Conservation (phyloP, 306 rosid species). For the Pachyrhizus erosus region DNA sequence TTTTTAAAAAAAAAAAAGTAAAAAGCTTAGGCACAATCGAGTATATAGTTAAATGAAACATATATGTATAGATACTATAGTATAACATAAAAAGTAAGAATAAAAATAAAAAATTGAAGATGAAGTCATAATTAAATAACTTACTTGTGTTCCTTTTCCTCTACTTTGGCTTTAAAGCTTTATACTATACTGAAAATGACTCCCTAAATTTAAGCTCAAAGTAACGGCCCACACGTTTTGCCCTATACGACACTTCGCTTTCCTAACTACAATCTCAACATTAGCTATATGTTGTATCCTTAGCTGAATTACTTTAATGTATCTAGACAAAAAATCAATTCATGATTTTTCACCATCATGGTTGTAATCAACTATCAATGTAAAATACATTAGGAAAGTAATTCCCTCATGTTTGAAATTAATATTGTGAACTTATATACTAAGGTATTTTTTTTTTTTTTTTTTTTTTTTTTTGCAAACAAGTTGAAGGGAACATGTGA, state of each 20-base stretch:
- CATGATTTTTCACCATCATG: not conserved
- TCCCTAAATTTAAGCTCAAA: slow-evolving; percentile 1
- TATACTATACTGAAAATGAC: slow-evolving; percentile 23
- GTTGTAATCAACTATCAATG: not conserved
- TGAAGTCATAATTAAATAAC: not conserved
- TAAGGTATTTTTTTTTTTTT: not conserved
- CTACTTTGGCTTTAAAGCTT: too few species aligned
- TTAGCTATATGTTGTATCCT: not conserved
- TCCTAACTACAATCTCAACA: slow-evolving; percentile 28
- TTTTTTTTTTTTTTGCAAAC: not conserved
- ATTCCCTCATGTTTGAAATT: not conserved
- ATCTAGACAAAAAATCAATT: not conserved
- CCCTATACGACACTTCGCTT: slow-evolving; percentile 36
- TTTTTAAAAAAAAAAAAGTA: too few species aligned
- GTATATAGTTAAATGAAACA: not conserved
- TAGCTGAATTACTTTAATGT: not conserved
- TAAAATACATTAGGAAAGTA: not conserved
- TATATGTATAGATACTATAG: not conserved
- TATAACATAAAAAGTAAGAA: too few species aligned
- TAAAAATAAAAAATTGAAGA: not conserved
- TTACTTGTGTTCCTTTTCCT: not conserved
- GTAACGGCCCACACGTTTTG: slow-evolving; percentile 8
- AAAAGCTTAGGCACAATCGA: not conserved
- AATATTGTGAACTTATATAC: slow-evolving; percentile 6
- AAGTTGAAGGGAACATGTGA: slow-evolving; percentile 45